phyloP scores from a whole-genome alignment of 768 basidiomycete species.

The Leccinellum albellum region DNA sequence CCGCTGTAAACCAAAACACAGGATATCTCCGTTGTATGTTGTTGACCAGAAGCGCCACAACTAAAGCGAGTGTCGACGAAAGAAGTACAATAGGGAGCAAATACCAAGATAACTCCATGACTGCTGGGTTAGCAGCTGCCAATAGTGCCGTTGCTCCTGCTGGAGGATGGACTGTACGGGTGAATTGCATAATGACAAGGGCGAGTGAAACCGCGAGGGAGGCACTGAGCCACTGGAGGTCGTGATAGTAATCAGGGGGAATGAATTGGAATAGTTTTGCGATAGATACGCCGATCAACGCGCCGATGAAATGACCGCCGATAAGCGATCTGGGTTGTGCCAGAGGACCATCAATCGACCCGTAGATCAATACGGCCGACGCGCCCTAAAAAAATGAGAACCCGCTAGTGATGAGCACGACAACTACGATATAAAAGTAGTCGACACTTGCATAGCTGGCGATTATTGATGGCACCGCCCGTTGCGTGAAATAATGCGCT shows the following conservation, averaged over 20 bases:
- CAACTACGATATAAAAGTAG: background rate
- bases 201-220: constrained; percentile 39
- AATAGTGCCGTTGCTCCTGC: constrained; percentile 56
- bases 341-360: constrained; percentile 48
- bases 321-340: constrained; percentile 52
- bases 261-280: constrained; percentile 49
- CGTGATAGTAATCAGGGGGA: constrained; percentile 40
- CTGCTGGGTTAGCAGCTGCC: constrained; percentile 40
- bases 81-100: constrained; percentile 52
- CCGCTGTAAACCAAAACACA: constrained; percentile 43
- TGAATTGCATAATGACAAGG: constrained; percentile 50
- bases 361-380: constrained; percentile 53
- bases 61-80: constrained; percentile 41
- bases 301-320: constrained; percentile 40
- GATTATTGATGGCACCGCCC: constrained; percentile 31
- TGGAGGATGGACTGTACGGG: constrained; percentile 51
- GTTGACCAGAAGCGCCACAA: constrained; percentile 45
- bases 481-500: constrained; percentile 43
- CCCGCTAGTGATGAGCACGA: background rate
- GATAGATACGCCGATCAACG: constrained; percentile 45
- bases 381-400: constrained; percentile 39
- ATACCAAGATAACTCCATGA: constrained; percentile 49
- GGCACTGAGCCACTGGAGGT: constrained; percentile 41
- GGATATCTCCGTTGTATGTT: constrained; percentile 48
- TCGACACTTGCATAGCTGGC: constrained; percentile 19